Conservation (phyloP, 495 filamentous ascomycete genomes). For the Neurospora sublineolata region DNA sequence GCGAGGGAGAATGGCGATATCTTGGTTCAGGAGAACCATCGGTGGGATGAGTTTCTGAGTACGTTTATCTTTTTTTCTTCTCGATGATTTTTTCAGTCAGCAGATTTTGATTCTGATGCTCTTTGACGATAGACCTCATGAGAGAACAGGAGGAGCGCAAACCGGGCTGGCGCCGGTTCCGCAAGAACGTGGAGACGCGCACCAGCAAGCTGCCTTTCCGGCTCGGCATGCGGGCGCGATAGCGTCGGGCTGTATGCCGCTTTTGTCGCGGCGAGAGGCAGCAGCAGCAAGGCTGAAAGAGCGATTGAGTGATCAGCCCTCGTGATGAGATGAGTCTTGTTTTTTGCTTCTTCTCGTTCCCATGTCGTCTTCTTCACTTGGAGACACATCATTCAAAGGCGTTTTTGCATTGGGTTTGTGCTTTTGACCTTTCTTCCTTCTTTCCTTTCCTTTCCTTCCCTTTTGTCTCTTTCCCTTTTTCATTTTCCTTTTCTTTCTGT, state of each 20-base stretch:
- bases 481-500: neutral
- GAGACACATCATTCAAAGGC: neutral
- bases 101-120: neutral
- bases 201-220: constrained; percentile 22
- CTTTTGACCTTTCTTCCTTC: neutral
- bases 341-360: neutral
- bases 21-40: constrained; percentile 32
- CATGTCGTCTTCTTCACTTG: neutral
- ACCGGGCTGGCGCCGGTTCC: constrained; percentile 34
- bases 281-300: neutral
- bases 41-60: constrained; percentile 41
- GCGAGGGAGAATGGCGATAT: constrained; percentile 35
- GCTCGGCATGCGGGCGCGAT: constrained; percentile 15
- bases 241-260: neutral
- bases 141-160: constrained; percentile 36
- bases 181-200: constrained; percentile 20
- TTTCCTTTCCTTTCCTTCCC: neutral
- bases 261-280: neutral
- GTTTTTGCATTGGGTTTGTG: neutral
- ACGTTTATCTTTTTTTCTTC: constrained; percentile 11
- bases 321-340: neutral
- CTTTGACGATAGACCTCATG: constrained; percentile 28
- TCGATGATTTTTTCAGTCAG: neutral
- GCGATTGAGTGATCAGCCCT: neutral
- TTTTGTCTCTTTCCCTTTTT: neutral